Evolutionary conservation across 2,329 filamentous ascomycete genomes (phyloP), one percentile per base, ranked within the genome.

Genomic region (Ramularia endophylla): DNA sequence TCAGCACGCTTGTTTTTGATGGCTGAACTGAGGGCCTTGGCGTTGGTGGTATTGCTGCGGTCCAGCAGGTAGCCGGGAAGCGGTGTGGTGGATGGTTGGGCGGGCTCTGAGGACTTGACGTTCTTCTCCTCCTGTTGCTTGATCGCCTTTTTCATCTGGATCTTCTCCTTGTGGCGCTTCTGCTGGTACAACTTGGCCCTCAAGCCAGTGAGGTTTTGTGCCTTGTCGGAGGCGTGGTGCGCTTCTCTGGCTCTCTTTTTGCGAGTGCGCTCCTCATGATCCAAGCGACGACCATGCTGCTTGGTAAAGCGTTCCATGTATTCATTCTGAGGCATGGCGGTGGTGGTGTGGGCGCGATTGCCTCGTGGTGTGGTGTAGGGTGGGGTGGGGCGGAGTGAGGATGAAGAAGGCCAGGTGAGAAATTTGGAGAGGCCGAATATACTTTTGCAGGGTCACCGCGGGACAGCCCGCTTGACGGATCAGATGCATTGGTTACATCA

Each of bases 1-100:
- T 95, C 94, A 50, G 77, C 77, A 29, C 92, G 77, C 75, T 95
- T 95, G 67, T 95, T 87, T 78, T 97, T 98, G 71, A 95, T 94
- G 40, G 88, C 85, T 46, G 78, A 85, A 44, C 78, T 83, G 37
- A 94, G 73, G 0, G 84, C 84, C 68, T 94, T 84, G 27, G 80
- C 80, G 53, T 81, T 80, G 49, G 74, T 80, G 43, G 75, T 71
- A 53, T 81, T 74, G 35, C 71, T 73, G n/a, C 92, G 80, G 71
- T 98, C 92, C 50, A 98, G 81, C 64, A 98, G 77, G 67, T 97
- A 98, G 57, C 87, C 83, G 38, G 92, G 92, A 56, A 97, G 74
- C 43, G 92, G 87, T 36, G 86, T 87, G 54, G 76, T 80, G 18
- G 81, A 81, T 47, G 89, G 85, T 66, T 92, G 85, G 56, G 83